These are phyloP conservation scores for Hansenula anomala DNA, from an alignment of 1,139 yeast species.

Conservation along the genomic window DNA sequence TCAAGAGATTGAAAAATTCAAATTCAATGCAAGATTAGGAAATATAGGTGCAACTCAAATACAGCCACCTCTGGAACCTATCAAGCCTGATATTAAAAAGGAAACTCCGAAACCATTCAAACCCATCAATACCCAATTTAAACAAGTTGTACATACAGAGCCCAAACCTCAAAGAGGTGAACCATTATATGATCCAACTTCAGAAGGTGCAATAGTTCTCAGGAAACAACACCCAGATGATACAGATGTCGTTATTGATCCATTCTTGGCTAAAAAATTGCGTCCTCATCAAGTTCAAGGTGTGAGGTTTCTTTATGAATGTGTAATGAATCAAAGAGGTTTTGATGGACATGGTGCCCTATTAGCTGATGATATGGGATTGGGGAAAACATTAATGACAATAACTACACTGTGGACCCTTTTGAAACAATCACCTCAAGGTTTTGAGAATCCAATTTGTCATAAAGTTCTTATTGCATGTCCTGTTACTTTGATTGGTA, in stretches of 20 bases:
- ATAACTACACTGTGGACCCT: constrained; percentile 83
- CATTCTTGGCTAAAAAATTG: constrained; percentile 46
- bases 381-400: constrained; percentile 89
- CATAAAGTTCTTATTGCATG: constrained; percentile 74
- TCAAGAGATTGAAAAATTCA: constrained; percentile 15
- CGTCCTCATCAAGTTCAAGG: constrained; percentile 89
- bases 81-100: constrained; percentile 1
- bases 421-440: constrained; percentile 64
- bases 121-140: constrained; percentile 17
- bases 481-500: constrained; percentile 83
- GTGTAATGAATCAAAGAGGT: constrained; percentile 70
- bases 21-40: constrained; percentile 8
- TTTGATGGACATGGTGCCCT: constrained; percentile 58
- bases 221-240: constrained; percentile 30
- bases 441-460: constrained; percentile 30
- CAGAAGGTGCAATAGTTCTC: constrained; percentile 41
- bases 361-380: constrained; percentile 96
- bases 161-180: constrained; percentile 15
- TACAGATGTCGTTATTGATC: constrained; percentile 71
- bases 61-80: not conserved
- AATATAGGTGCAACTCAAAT: constrained; percentile 5
- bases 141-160: constrained; percentile 13
- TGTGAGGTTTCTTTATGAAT: constrained; percentile 71
- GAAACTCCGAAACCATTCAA: not conserved
- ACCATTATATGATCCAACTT: constrained; percentile 37